Percentiles rank a stretch among this genome's conserved stretches.
Evolutionary conservation across 371 early-diverging fungal species (phyloP).

Genomic region (Lichtheimia ornata): DNA sequence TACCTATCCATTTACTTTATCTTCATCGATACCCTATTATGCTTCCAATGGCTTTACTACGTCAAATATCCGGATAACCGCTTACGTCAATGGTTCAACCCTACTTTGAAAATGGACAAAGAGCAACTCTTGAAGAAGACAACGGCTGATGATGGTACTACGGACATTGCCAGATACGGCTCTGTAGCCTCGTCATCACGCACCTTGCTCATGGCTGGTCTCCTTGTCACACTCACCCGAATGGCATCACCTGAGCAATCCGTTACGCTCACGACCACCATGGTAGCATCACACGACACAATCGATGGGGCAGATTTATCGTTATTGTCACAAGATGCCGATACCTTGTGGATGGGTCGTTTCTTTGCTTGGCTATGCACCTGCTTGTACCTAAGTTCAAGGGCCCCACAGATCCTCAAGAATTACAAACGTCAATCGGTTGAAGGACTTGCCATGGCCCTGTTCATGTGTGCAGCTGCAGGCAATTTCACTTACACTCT

Average conservation of each 20-base stretch:
- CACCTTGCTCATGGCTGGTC: background rate
- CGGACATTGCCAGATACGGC: background rate
- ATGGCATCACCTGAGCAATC: background rate
- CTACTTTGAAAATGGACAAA: background rate
- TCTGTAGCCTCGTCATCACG: background rate
- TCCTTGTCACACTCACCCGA: background rate
- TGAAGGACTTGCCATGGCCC: conserved; percentile 65
- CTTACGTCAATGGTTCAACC: conserved; percentile 35
- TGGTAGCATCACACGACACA: conserved; percentile 6
- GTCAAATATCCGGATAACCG: conserved; percentile 38
- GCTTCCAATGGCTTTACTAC: conserved; percentile 49
- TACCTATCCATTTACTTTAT: conserved; percentile 44
- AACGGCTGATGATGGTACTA: background rate
- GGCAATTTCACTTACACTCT: conserved; percentile 73
- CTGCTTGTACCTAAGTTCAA: conserved; percentile 63
- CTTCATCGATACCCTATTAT: conserved; percentile 40
- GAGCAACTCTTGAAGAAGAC: background rate
- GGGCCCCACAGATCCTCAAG: conserved; percentile 72
- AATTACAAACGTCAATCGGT: conserved; percentile 62
- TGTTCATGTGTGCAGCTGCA: conserved; percentile 73
- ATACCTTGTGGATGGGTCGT: conserved; percentile 50
- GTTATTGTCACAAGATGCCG: background rate
- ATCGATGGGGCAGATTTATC: background rate
- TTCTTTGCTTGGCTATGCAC: conserved; percentile 73
- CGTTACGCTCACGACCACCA: background rate